Evolutionary conservation across 2,329 filamentous ascomycete genomes (phyloP).

Genomic region (Exophiala dermatitidis): DNA sequence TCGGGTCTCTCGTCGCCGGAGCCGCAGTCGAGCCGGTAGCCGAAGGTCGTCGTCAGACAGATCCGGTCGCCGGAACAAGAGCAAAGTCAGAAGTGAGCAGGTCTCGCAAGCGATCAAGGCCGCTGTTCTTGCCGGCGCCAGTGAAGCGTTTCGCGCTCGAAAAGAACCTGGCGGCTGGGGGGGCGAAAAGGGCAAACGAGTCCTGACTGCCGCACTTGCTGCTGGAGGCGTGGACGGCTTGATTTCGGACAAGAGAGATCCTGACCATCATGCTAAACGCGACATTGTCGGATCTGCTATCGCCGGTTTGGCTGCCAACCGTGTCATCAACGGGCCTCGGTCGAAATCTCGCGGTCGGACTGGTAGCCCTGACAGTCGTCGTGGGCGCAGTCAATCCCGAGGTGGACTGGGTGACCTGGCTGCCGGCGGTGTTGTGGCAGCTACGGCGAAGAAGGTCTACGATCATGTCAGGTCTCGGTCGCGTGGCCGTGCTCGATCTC

Average conservation of each 20-base stretch:
- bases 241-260: conserved; percentile 50
- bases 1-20: conserved; percentile 47
- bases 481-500: conserved; percentile 35
- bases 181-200: conserved; percentile 83
- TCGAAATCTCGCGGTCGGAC: conserved; percentile 51
- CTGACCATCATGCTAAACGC: conserved; percentile 66
- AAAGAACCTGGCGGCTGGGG: conserved; percentile 86
- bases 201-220: conserved; percentile 77
- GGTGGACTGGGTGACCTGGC: conserved; percentile 39
- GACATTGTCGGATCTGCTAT: conserved; percentile 81
- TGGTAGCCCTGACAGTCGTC: conserved; percentile 25
- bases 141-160: conserved; percentile 83
- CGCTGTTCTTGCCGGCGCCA: conserved; percentile 79
- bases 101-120: conserved; percentile 85
- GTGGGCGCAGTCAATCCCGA: conserved; percentile 38
- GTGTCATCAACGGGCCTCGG: conserved; percentile 72
- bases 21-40: conserved; percentile 27
- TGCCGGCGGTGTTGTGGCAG: conserved; percentile 40
- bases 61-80: conserved; percentile 48
- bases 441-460: conserved; percentile 43
- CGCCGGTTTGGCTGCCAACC: conserved; percentile 78
- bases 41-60: conserved; percentile 44
- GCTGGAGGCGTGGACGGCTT: conserved; percentile 80
- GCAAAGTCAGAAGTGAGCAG: conserved; percentile 44
- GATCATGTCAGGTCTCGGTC: conserved; percentile 40